These are phyloP conservation scores for Akanthomyces muscarius DNA, from an alignment of 2,329 filamentous ascomycete species.

Conservation along the genomic window DNA sequence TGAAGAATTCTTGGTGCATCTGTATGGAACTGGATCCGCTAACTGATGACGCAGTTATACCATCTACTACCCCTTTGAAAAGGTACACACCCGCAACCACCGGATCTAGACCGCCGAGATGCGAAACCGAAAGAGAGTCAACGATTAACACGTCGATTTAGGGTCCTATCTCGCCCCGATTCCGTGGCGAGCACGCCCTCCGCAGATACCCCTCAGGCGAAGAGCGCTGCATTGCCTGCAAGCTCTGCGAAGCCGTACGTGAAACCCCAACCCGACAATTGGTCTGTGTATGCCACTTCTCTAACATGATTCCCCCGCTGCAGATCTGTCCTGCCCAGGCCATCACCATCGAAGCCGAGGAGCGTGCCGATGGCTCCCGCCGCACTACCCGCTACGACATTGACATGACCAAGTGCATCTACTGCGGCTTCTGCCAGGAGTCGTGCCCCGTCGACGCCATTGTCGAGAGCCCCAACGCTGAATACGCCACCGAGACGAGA, in stretches of 20 bases:
- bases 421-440: constrained; percentile 99
- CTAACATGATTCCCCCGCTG: neutral
- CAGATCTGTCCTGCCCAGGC: constrained; percentile 93
- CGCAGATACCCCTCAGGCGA: constrained; percentile 95
- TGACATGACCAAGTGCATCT: constrained; percentile 99
- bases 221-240: constrained; percentile 99
- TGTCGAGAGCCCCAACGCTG: constrained; percentile 59
- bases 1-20: too few relatives aligned
- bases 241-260: constrained; percentile 86
- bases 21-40: neutral
- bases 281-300: neutral
- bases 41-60: constrained; percentile 66
- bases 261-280: neutral
- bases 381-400: constrained; percentile 98
- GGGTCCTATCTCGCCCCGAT: constrained; percentile 94
- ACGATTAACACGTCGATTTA: constrained; percentile 26
- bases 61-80: constrained; percentile 98
- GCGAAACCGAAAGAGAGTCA: neutral
- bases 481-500: constrained; percentile 64
- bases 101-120: neutral
- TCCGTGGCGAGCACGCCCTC: constrained; percentile 96
- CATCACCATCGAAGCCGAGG: constrained; percentile 98
- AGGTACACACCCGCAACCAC: constrained; percentile 46
- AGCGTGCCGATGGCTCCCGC: constrained; percentile 91
- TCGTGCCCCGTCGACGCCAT: constrained; percentile 96